phyloP scores from a whole-genome alignment of 768 basidiomycete species.

The Auriscalpium vulgare region DNA sequence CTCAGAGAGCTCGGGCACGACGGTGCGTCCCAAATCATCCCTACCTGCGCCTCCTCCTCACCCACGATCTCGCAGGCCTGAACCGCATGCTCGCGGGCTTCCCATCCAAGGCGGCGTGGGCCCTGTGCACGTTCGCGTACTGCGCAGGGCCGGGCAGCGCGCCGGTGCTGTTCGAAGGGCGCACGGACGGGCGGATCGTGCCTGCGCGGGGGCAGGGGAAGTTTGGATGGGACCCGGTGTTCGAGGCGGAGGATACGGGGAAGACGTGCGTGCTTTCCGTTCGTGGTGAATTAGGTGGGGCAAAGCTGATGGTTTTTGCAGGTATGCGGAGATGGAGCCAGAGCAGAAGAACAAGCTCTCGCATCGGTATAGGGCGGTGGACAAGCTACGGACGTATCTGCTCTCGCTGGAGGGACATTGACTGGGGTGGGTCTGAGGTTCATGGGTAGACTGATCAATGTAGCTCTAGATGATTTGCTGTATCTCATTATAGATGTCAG shows the following conservation, averaged over 20 bases:
- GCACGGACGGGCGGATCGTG: constrained; percentile 86
- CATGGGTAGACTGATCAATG: too few species aligned
- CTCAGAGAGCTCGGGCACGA: constrained; percentile 76
- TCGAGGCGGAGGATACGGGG: constrained; percentile 67
- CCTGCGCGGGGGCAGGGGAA: constrained; percentile 65
- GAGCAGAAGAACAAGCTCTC: constrained; percentile 58
- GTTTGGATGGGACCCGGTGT: constrained; percentile 91
- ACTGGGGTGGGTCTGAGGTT: too few species aligned
- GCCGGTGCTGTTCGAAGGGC: constrained; percentile 79
- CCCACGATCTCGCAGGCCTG: constrained; percentile 40
- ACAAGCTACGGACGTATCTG: not conserved
- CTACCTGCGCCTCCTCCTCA: not conserved
- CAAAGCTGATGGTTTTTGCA: constrained; percentile 15
- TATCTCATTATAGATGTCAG: too few species aligned
- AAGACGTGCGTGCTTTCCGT: constrained; percentile 50
- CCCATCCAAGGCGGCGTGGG: constrained; percentile 70
- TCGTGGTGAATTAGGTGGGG: not conserved
- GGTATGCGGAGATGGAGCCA: constrained; percentile 62
- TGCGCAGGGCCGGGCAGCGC: constrained; percentile 74
- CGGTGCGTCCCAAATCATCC: constrained; percentile 34
- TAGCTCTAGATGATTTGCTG: too few species aligned
- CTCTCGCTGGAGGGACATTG: constrained; percentile 6
- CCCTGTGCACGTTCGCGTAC: constrained; percentile 95
- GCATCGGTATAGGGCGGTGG: constrained; percentile 50
- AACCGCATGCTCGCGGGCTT: constrained; percentile 79